Base-by-base conservation (phyloP, 2,329 filamentous ascomycete species). In the Leptographium radiaticola region DNA sequence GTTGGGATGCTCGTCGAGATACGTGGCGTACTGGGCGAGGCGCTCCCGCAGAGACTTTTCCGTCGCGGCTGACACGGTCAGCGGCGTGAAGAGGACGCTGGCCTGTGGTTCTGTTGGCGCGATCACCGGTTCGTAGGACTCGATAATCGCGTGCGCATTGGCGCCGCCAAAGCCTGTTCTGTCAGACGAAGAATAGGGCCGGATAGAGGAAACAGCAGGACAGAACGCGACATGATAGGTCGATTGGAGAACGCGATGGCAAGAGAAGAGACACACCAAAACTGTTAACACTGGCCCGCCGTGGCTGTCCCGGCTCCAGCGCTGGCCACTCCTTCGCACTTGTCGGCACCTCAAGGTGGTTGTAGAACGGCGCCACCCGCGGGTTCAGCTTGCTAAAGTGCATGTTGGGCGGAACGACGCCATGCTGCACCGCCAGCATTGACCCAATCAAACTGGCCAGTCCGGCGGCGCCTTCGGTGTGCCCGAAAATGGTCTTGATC, bases 101-200 rank as follows among this genome's bases (percentile, higher is more conserved):
- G 33, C 33, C 33, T 6, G 11, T 6, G 33, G 11, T 11, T 6
- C 33, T n/a, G n/a, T n/a, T n/a, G n/a, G n/a, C 33, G 11, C 33
- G 7, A 34, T 6, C 33, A 11, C 7, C 33, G 33, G 33, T 11
- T 40, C 40, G n/a, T n/a, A 53, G 44, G 16, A 11, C 36, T 78
- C 74, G 49, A 78, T 55, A 47, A 77, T 72, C 1, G 72, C 68
- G 57, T 80, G 77, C 1, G 71, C 72, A 53, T 80, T 79, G 4
- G 75, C 76, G 46, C 77, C 77, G 2, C 77, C 77, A 57, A 75
- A 80, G 33, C 33, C 33, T 34, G 6, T 6, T 34, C 6, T 11
- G 33, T 34, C 11, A 34, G 33, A 34, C 33, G 33, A n/a, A n/a
- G n/a, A n/a, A n/a, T n/a, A n/a, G n/a, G n/a, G n/a, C n/a, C n/a